phyloP scores from a whole-genome alignment of 208 protist species.

The Crithidia fasciculata region DNA sequence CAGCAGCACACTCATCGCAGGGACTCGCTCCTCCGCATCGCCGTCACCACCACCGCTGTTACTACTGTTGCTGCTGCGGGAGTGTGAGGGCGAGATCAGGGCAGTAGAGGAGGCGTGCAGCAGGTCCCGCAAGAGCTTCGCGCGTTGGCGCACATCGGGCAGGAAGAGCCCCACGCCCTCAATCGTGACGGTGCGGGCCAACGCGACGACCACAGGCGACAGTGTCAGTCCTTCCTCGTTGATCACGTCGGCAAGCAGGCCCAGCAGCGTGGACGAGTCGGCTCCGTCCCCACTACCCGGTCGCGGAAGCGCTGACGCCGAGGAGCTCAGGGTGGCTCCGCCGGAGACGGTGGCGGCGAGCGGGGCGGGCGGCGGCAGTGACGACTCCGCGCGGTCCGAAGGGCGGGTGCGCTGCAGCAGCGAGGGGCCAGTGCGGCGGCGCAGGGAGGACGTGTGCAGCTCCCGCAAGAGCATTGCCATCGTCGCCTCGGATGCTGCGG shows the following conservation, averaged over 20 bases:
- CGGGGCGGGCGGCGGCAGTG: too few relatives aligned
- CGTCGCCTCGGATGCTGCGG: conserved; percentile 18
- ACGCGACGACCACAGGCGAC: conserved; percentile 44
- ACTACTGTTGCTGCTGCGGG: background rate
- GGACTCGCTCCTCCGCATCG: conserved; percentile 24
- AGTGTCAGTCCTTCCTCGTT: conserved; percentile 71
- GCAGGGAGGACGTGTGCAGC: conserved; percentile 31
- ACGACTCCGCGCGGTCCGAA: background rate
- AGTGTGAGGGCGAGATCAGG: background rate
- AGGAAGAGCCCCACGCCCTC: conserved; percentile 86
- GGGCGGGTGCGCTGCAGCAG: background rate
- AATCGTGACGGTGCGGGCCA: conserved; percentile 56
- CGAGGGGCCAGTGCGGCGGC: conserved; percentile 14
- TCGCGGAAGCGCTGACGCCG: too few relatives aligned
- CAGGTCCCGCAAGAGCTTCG: conserved; percentile 69
- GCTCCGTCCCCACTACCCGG: conserved; percentile 11
- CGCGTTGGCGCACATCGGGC: conserved; percentile 58
- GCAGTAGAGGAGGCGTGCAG: conserved; percentile 30
- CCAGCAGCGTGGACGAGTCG: conserved; percentile 49
- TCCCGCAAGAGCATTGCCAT: conserved; percentile 35
- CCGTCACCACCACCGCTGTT: background rate
- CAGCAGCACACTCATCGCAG: conserved; percentile 43
- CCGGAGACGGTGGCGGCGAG: too few relatives aligned
- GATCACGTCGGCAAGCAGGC: conserved; percentile 72
- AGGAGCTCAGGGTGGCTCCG: too few relatives aligned